Percentiles rank a stretch among this genome's conserved stretches.
These are phyloP conservation scores for Barbarea vulgaris DNA, from an alignment of 345 rosid species.

Conservation along the genomic window DNA sequence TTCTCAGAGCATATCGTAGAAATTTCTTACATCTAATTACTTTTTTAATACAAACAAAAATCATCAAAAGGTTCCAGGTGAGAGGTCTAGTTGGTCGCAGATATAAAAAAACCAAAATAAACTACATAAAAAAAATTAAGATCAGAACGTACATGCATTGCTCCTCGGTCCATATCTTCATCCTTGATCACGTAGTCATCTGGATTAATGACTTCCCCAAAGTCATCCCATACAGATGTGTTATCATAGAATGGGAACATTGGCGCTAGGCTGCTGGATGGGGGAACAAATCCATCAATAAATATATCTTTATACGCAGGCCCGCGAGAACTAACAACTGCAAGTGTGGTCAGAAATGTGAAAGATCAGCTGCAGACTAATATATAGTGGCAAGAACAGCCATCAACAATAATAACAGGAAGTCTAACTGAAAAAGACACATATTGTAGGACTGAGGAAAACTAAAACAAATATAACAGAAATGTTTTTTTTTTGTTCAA, in stretches of 20 bases:
- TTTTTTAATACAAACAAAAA: not conserved
- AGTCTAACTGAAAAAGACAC: slow-evolving; percentile 8
- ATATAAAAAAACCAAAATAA: not conserved
- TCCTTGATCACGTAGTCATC: slow-evolving; percentile 92
- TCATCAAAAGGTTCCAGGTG: not conserved
- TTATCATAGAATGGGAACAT: slow-evolving; percentile 92
- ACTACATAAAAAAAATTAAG: not conserved
- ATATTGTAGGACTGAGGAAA: slow-evolving; percentile 13
- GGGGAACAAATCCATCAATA: slow-evolving; percentile 92
- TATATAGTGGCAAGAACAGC: not conserved
- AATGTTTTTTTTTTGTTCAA: not conserved
- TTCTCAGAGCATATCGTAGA: not conserved
- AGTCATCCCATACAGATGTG: slow-evolving; percentile 90
- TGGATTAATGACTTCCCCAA: slow-evolving; percentile 96
- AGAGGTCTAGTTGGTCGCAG: slow-evolving; percentile 11
- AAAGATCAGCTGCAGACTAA: slow-evolving; percentile 27
- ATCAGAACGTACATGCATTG: slow-evolving; percentile 60
- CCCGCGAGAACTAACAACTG: slow-evolving; percentile 61
- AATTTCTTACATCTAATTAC: not conserved
- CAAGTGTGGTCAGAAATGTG: slow-evolving; percentile 33
- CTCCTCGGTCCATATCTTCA: slow-evolving; percentile 74
- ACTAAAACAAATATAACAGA: not conserved
- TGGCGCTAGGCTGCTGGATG: slow-evolving; percentile 79
- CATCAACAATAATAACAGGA: not conserved
- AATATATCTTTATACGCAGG: slow-evolving; percentile 71